Conservation (phyloP, 2,329 filamentous ascomycete species). For the Talaromyces marneffei region DNA sequence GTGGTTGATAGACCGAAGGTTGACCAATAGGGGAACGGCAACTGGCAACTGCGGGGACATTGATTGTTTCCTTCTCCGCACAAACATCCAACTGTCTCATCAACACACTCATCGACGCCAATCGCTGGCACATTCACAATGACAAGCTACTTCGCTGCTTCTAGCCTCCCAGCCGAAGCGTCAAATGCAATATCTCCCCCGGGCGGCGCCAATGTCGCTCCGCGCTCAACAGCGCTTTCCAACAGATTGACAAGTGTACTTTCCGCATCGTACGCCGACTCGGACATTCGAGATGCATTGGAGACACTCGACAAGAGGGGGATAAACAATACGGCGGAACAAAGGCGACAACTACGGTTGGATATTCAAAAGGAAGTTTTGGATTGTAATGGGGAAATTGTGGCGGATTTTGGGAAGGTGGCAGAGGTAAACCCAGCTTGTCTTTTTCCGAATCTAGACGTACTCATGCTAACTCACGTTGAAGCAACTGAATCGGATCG, state of each 20-base stretch:
- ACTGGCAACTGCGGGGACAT: slow-evolving; percentile 6
- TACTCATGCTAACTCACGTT: slow-evolving; percentile 14
- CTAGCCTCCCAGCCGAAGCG: slow-evolving; percentile 20
- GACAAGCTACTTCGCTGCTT: slow-evolving; percentile 31
- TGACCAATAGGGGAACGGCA: background rate
- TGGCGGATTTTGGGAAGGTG: slow-evolving; percentile 81
- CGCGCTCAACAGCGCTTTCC: slow-evolving; percentile 60
- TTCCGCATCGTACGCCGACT: slow-evolving; percentile 86
- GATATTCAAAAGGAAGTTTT: slow-evolving; percentile 90
- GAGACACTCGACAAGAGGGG: slow-evolving; percentile 67
- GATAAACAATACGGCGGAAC: slow-evolving; percentile 68
- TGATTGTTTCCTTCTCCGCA: slow-evolving; percentile 17
- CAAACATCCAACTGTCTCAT: slow-evolving; percentile 2
- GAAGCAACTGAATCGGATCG: slow-evolving; percentile 82
- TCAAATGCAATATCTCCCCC: slow-evolving; percentile 20
- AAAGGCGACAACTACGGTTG: slow-evolving; percentile 69
- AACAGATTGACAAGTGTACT: slow-evolving; percentile 79
- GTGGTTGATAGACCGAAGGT: background rate
- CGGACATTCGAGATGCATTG: slow-evolving; percentile 82
- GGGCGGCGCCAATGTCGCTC: slow-evolving; percentile 23
- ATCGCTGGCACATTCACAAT: slow-evolving; percentile 18
- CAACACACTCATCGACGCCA: background rate
- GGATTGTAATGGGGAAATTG: slow-evolving; percentile 81
- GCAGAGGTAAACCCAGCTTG: slow-evolving; percentile 59
- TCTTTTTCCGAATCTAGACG: background rate